Conservation (phyloP, 129 eudicot species). For the Artemisia tridentata region DNA sequence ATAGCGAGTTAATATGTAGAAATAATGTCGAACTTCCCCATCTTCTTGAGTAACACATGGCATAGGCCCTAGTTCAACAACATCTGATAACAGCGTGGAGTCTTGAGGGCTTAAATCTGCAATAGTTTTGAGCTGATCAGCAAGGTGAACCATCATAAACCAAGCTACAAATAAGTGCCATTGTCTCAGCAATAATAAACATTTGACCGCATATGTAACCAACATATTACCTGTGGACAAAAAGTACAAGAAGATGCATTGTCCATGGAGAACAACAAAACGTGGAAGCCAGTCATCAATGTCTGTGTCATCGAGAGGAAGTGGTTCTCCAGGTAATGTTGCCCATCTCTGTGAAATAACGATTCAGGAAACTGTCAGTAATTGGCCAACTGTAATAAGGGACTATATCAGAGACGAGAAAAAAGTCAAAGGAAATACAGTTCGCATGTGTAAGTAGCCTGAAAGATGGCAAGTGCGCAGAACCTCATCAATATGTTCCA, state of each 20-base stretch:
- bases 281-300: conserved; percentile 97
- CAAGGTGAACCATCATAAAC: conserved; percentile 14
- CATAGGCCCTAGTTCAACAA: conserved; percentile 74
- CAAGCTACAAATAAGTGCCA: conserved; percentile 14
- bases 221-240: conserved; percentile 56
- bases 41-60: conserved; percentile 61
- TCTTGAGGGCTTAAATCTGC: conserved; percentile 96
- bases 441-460: conserved; percentile 69
- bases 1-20: conserved; percentile 68
- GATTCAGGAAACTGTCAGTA: neutral
- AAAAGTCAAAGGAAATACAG: conserved; percentile 34
- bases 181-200: too few relatives aligned
- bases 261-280: conserved; percentile 89
- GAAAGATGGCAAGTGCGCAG: conserved; percentile 70
- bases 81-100: conserved; percentile 74
- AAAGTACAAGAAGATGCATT: conserved; percentile 71
- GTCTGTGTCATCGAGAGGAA: conserved; percentile 80
- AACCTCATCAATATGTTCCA: conserved; percentile 86
- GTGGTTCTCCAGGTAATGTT: conserved; percentile 94
- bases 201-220: too few relatives aligned
- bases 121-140: conserved; percentile 19
- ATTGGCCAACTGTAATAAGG: neutral
- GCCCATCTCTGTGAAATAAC: conserved; percentile 72
- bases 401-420: neutral
- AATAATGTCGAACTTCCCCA: conserved; percentile 63